Percentiles rank a stretch among this genome's conserved stretches.
Evolutionary conservation across 495 filamentous ascomycete genomes (phyloP).

Genomic region (Friedmanniomyces simplex): DNA sequence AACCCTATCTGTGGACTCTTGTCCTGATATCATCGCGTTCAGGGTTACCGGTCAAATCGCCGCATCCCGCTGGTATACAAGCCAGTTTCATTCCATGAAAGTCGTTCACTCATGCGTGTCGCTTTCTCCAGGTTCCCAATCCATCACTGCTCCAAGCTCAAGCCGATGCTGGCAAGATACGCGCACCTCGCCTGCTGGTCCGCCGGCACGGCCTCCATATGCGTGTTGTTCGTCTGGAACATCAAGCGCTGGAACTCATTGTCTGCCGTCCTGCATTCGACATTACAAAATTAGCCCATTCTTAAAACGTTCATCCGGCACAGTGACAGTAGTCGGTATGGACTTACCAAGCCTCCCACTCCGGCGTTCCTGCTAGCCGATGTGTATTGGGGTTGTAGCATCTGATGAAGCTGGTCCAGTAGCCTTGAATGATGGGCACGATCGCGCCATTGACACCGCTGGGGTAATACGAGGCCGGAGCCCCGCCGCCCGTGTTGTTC

Average conservation of each 20-base stretch:
- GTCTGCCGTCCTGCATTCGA: too few relatives aligned
- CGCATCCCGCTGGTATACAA: too few relatives aligned
- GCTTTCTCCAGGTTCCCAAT: too few relatives aligned
- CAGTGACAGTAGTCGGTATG: too few relatives aligned
- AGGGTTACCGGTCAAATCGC: not conserved
- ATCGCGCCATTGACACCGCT: slow-evolving; percentile 27
- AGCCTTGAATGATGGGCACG: slow-evolving; percentile 21
- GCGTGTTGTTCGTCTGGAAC: slow-evolving; percentile 46
- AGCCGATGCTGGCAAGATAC: slow-evolving; percentile 45
- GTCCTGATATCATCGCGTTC: too few relatives aligned
- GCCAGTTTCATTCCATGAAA: too few relatives aligned
- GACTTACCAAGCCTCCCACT: slow-evolving; percentile 35
- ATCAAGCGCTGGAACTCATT: slow-evolving; percentile 37
- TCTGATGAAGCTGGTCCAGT: slow-evolving; percentile 29
- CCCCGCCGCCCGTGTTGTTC: slow-evolving; percentile 30
- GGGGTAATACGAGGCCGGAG: slow-evolving; percentile 45
- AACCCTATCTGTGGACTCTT: too few relatives aligned
- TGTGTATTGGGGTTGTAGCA: slow-evolving; percentile 23
- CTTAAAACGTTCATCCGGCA: too few relatives aligned
- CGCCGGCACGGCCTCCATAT: slow-evolving; percentile 45
- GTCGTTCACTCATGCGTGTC: too few relatives aligned
- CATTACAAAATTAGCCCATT: too few relatives aligned
- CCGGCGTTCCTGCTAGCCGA: slow-evolving; percentile 12
- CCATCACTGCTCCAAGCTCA: slow-evolving; percentile 40
- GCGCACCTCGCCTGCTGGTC: slow-evolving; percentile 41